These are phyloP conservation scores for Panicum miliaceum DNA, from an alignment of 176 grass and related monocot genomes.

Conservation along the genomic window DNA sequence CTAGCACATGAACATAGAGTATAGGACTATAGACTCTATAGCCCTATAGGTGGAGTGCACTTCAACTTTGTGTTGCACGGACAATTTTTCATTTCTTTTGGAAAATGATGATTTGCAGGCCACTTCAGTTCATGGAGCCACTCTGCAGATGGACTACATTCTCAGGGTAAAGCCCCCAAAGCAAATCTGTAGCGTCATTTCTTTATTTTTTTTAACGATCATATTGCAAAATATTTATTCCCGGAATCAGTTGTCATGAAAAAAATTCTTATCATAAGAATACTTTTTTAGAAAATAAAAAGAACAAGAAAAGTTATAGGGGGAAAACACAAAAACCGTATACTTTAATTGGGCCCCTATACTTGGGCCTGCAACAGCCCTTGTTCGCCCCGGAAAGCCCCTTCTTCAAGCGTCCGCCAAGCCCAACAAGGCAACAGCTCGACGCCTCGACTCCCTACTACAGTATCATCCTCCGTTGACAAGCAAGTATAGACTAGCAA, in stretches of 20 bases:
- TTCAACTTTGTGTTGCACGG: not conserved
- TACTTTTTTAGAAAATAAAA: not conserved
- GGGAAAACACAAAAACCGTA: not conserved
- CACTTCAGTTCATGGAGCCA: conserved; percentile 88
- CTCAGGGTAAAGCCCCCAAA: conserved; percentile 55
- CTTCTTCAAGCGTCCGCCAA: not conserved
- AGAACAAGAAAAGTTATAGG: not conserved
- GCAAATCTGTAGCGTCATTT: not conserved
- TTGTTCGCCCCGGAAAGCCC: not conserved
- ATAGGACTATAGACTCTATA: no score
- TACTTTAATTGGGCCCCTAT: not conserved
- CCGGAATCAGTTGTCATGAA: not conserved
- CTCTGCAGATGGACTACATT: conserved; percentile 89
- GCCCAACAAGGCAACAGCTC: not conserved
- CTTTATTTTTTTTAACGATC: not conserved
- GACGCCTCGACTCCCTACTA: no score
- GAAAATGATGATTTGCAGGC: conserved; percentile 43
- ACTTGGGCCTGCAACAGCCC: not conserved
- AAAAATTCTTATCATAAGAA: not conserved
- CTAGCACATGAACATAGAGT: not conserved
- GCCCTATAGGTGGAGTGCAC: not conserved
- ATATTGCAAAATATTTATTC: not conserved
- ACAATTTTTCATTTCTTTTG: not conserved
- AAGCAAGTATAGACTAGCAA: no score
- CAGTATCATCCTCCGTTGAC: no score